Conservation (phyloP, 164 flowering plant species). For the Cinnamomum chago region DNA sequence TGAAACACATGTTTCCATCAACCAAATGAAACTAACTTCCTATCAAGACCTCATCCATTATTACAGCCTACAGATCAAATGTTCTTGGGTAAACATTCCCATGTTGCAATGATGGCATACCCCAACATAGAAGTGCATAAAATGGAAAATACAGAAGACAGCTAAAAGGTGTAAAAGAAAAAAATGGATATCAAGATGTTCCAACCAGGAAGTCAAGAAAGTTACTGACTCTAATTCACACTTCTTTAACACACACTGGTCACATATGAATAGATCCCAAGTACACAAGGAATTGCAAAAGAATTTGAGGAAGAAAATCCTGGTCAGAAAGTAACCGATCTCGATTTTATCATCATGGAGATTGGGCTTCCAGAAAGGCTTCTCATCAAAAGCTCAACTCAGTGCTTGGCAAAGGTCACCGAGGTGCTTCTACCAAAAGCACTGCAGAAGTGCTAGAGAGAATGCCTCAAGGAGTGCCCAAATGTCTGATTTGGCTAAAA, state of each 20-base stretch:
- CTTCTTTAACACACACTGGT: neutral
- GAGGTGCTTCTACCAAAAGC: constrained; percentile 9
- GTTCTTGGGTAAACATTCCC: neutral
- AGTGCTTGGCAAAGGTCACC: constrained; percentile 16
- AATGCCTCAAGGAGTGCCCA: constrained; percentile 23
- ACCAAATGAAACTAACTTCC: too few species aligned
- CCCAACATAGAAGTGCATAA: neutral
- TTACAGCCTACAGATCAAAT: too few species aligned
- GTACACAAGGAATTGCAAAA: neutral
- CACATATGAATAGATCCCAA: neutral
- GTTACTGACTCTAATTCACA: neutral
- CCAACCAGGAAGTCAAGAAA: neutral
- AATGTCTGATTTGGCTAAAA: constrained; percentile 29
- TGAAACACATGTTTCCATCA: too few species aligned
- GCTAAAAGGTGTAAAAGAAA: neutral
- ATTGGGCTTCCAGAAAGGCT: constrained; percentile 13
- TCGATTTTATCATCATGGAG: constrained; percentile 22
- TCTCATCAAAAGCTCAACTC: constrained; percentile 12
- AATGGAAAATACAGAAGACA: neutral
- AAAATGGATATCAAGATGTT: neutral
- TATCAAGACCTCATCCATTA: too few species aligned
- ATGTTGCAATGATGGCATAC: neutral
- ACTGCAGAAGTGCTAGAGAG: neutral
- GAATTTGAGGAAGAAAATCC: neutral
- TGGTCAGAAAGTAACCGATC: constrained; percentile 24